Evolutionary conservation across 2,329 filamentous ascomycete species (phyloP).

Genomic region (Claviceps lovelessii): DNA sequence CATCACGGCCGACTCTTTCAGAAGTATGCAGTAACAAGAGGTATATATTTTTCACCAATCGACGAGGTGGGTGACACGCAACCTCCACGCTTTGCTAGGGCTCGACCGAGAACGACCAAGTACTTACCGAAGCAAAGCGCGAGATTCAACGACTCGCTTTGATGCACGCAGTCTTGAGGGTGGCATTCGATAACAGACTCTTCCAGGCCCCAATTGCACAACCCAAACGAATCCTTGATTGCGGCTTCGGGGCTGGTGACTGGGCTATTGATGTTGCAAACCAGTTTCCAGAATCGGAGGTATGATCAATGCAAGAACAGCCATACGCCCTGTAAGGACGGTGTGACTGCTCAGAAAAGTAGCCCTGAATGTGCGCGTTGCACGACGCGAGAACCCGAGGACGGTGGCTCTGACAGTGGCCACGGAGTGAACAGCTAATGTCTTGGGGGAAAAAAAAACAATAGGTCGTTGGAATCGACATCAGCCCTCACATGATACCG

Average conservation of each 20-base stretch:
- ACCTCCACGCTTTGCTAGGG: neutral
- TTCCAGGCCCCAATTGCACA: constrained; percentile 53
- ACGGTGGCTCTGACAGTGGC: neutral
- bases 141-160: constrained; percentile 51
- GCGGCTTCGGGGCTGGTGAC: constrained; percentile 54
- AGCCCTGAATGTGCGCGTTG: neutral
- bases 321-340: neutral
- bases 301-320: constrained; percentile 16
- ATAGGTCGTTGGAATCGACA: constrained; percentile 57
- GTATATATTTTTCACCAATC: constrained; percentile 52
- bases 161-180: constrained; percentile 47
- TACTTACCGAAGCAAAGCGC: constrained; percentile 30
- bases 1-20: constrained; percentile 54
- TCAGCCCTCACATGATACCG: constrained; percentile 55
- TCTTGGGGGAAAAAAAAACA: neutral
- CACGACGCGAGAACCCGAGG: neutral
- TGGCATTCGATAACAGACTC: constrained; percentile 50
- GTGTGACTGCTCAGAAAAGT: neutral
- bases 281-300: constrained; percentile 49
- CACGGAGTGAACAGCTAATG: neutral
- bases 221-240: constrained; percentile 51
- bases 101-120: neutral
- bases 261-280: constrained; percentile 59
- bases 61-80: constrained; percentile 45
- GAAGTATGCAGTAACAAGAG: constrained; percentile 48